Base-by-base conservation (phyloP, 2,329 filamentous ascomycete species). In the Alternaria ethzedia region DNA sequence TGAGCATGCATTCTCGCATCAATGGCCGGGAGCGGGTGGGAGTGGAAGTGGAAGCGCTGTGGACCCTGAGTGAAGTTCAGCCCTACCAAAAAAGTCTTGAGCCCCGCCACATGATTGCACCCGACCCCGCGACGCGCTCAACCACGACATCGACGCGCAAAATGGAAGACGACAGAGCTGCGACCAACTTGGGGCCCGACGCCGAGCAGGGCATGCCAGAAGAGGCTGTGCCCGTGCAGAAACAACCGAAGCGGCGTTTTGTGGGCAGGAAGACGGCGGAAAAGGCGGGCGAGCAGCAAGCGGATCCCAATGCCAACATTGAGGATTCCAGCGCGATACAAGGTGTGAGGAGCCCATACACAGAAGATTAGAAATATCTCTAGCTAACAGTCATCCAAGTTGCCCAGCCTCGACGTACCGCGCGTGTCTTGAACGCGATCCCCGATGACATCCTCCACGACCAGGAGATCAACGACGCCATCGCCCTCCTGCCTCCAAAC, bases 181-280 rank as follows among this genome's bases (percentile, higher is more conserved):
- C 88, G 65, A 87, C 89, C 30, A 91, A 94, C 73, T 81, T 95
- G 26, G 91, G 91, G 62, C 85, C 91, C 45, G 89, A 89, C 12
- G 86, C 87, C 55, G 88, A 91, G 68, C 88, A 91, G 44, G 89
- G 90, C 67, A 85, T 87, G 74, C 82, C 78, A 70, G 84, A 81
- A 78, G 86, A 85, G 63, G 79, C 83, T 23, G 80, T 80, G 7
- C 70, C 84, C 20, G 77, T 77, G 2, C 79, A 82, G 52, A 92
- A 86, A 76, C 91, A 95, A 74, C 96, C 96, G 21, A 97, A 92
- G 84, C 94, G 95, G 81, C 88, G 95, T 61, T 99, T 99, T 71
- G 91, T 99, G 17, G 96, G 96, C 28, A 87, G 93, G 70, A 89
- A 90, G 21, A 92, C 92, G 9, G 85, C 88, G 65, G 87, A 90